Evolutionary conservation across 202 grass and related monocot species (phyloP).

Genomic region (Hordeum pubiflorum): DNA sequence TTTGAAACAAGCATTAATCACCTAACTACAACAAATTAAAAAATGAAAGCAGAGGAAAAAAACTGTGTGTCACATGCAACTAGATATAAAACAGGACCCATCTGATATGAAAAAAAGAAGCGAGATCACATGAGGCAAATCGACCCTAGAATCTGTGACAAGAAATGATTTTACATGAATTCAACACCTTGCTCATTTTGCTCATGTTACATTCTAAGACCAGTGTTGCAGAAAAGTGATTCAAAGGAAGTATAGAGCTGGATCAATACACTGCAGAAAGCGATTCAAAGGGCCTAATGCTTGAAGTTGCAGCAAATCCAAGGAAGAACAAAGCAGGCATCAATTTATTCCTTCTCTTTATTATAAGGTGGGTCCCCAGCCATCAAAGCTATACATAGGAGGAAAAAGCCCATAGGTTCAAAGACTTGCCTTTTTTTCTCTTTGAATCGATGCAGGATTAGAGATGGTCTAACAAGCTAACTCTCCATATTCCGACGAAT

Average conservation of each 20-base stretch:
- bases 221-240: background rate
- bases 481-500: background rate
- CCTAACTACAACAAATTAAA: background rate
- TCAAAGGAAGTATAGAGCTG: background rate
- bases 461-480: background rate
- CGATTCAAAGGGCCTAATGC: background rate
- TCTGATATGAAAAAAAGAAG: slow-evolving; percentile 3
- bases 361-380: background rate
- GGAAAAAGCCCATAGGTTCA: background rate
- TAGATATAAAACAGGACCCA: background rate
- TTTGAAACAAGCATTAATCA: background rate
- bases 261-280: background rate
- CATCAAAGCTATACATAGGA: background rate
- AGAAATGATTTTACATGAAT: slow-evolving; percentile 17
- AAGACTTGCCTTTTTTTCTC: background rate
- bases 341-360: background rate
- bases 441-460: background rate
- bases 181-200: background rate
- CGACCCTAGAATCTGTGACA: background rate
- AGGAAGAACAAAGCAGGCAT: background rate
- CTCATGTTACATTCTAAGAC: background rate
- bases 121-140: background rate
- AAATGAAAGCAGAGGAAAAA: background rate
- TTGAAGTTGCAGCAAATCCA: background rate
- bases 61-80: background rate